Evolutionary conservation across 2,329 filamentous ascomycete genomes (phyloP).

Genomic region (Taxawa tesnikishii): DNA sequence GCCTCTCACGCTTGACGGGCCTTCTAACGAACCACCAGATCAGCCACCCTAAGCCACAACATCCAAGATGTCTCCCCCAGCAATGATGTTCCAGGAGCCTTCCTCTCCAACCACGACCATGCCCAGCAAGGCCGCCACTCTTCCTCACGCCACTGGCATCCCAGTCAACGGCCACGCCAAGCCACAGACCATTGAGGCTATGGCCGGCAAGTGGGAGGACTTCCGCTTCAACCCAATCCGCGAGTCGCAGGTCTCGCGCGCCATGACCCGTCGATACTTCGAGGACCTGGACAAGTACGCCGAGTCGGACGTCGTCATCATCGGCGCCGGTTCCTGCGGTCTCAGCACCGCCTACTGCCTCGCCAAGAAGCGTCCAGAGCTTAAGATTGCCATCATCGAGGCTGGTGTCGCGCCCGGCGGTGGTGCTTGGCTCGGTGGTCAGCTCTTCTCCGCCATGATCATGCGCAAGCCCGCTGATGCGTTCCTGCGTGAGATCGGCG

Average conservation of each 20-base stretch:
- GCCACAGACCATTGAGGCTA: conserved; percentile 48
- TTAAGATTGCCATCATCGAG: conserved; percentile 86
- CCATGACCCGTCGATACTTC: conserved; percentile 92
- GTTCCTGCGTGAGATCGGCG: conserved; percentile 69
- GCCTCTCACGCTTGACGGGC: conserved; percentile 22
- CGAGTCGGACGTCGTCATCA: conserved; percentile 87
- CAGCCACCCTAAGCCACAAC: conserved; percentile 22
- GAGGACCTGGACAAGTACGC: conserved; percentile 77
- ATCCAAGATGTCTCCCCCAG: conserved; percentile 66
- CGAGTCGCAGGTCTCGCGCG: conserved; percentile 82
- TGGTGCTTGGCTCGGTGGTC: conserved; percentile 84
- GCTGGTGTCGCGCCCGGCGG: conserved; percentile 77
- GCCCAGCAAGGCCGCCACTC: conserved; percentile 32
- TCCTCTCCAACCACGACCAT: conserved; percentile 20
- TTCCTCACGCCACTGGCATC: conserved; percentile 21
- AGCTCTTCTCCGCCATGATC: conserved; percentile 91
- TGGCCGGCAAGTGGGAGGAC: conserved; percentile 65
- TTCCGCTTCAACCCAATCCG: conserved; percentile 81
- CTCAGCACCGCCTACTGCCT: conserved; percentile 76
- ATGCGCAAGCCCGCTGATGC: conserved; percentile 86
- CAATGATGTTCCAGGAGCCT: conserved; percentile 44
- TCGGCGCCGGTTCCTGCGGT: conserved; percentile 82
- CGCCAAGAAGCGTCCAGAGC: conserved; percentile 70
- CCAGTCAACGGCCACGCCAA: conserved; percentile 25
- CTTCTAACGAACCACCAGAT: conserved; percentile 25